Conservation (phyloP, 371 early-diverging fungal species). For the Zancudomyces culisetae region DNA sequence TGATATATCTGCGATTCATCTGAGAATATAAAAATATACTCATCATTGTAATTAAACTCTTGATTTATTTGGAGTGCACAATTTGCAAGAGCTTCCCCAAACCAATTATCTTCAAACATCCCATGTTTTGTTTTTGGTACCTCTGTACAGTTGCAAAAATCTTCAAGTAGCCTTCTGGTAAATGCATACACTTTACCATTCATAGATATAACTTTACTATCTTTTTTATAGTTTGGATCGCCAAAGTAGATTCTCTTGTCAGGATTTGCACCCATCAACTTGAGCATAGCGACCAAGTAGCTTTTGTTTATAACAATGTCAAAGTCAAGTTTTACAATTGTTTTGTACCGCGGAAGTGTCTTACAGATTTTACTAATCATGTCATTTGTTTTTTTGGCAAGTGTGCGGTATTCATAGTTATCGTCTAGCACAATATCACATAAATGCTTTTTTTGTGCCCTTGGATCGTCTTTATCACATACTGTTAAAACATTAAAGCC, state of each 20-base stretch:
- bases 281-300: neutral
- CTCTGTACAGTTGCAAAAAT: neutral
- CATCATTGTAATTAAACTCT: no score
- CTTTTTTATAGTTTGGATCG: neutral
- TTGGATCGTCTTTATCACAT: neutral
- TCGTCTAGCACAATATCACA: neutral
- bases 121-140: neutral
- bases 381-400: neutral
- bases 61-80: neutral
- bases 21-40: no score
- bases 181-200: neutral
- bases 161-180: neutral
- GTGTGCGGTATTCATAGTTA: neutral
- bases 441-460: no score
- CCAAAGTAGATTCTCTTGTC: slow-evolving; percentile 1
- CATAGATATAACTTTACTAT: neutral
- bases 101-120: neutral
- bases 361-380: neutral
- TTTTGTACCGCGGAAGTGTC: neutral
- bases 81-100: neutral
- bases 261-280: neutral
- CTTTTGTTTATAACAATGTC: neutral
- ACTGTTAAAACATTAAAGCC: neutral
- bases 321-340: neutral
- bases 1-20: no score